phyloP scores from a whole-genome alignment of 2,329 filamentous ascomycete species.

The Falciphora oryzae region DNA sequence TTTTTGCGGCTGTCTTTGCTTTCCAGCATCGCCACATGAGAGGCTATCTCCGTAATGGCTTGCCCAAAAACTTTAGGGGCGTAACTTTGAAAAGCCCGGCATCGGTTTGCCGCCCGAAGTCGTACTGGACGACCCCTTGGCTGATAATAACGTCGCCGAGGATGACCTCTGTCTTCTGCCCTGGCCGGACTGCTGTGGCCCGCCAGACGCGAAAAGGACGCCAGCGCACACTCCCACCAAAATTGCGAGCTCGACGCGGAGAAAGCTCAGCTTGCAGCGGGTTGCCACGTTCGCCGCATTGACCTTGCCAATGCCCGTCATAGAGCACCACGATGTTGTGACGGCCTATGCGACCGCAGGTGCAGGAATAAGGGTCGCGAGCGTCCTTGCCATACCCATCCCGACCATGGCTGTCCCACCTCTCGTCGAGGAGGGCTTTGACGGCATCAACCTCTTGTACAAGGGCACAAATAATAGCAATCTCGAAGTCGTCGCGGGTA shows the following conservation, averaged over 20 bases:
- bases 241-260: conserved; percentile 11
- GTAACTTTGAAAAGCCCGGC: conserved; percentile 17
- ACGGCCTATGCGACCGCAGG: conserved; percentile 12
- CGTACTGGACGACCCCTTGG: conserved; percentile 17
- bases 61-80: conserved; percentile 14
- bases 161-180: conserved; percentile 16
- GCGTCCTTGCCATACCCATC: conserved; percentile 19
- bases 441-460: conserved; percentile 1
- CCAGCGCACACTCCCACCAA: neutral
- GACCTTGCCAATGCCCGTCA: conserved; percentile 16
- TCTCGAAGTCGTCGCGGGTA: conserved; percentile 21
- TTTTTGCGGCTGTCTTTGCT: conserved; percentile 4
- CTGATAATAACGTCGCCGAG: conserved; percentile 21
- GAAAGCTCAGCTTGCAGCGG: conserved; percentile 15
- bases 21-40: conserved; percentile 14
- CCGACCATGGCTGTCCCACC: no score
- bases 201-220: neutral
- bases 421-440: conserved; percentile 10
- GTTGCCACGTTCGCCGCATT: conserved; percentile 12
- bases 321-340: conserved; percentile 8
- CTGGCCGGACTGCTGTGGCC: no score
- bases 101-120: conserved; percentile 18
- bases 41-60: conserved; percentile 13
- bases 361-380: conserved; percentile 25
- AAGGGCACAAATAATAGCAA: no score